phyloP scores from a whole-genome alignment of 2,329 filamentous ascomycete species.

The Ophiobolus disseminans region DNA sequence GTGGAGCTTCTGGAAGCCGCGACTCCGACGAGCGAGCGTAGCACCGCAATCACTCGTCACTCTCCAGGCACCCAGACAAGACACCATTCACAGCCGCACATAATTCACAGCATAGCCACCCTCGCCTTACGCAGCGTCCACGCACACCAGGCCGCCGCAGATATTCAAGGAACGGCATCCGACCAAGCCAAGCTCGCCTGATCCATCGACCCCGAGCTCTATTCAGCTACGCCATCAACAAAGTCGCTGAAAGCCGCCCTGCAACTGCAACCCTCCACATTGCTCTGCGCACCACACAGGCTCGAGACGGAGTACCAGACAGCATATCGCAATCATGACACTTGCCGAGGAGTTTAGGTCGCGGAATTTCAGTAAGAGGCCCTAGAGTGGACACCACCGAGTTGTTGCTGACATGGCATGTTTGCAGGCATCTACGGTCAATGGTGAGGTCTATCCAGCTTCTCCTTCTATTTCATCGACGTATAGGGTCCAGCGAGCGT shows the following conservation, averaged over 20 bases:
- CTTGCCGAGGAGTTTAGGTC: conserved; percentile 68
- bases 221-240: conserved; percentile 33
- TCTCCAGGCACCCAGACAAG: conserved; percentile 29
- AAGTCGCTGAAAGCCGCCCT: conserved; percentile 17
- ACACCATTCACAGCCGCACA: conserved; percentile 8
- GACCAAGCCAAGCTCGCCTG: conserved; percentile 22
- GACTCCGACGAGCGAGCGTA: conserved; percentile 28
- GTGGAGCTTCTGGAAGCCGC: conserved; percentile 44
- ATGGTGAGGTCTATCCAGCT: conserved; percentile 60
- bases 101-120: conserved; percentile 38
- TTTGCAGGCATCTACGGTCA: conserved; percentile 70
- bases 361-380: conserved; percentile 68
- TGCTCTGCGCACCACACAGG: conserved; percentile 14
- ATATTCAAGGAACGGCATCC: conserved; percentile 10
- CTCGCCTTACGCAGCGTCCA: conserved; percentile 36
- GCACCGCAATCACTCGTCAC: conserved; percentile 18
- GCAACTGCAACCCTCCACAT: conserved; percentile 6
- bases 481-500: neutral
- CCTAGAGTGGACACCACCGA: conserved; percentile 12
- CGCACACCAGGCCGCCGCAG: conserved; percentile 26
- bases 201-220: conserved; percentile 29
- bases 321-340: conserved; percentile 56
- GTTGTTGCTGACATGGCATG: conserved; percentile 40
- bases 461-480: neutral
- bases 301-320: neutral